Evolutionary conservation across 2,329 filamentous ascomycete species (phyloP).

Genomic region (Coleophoma cylindrospora): DNA sequence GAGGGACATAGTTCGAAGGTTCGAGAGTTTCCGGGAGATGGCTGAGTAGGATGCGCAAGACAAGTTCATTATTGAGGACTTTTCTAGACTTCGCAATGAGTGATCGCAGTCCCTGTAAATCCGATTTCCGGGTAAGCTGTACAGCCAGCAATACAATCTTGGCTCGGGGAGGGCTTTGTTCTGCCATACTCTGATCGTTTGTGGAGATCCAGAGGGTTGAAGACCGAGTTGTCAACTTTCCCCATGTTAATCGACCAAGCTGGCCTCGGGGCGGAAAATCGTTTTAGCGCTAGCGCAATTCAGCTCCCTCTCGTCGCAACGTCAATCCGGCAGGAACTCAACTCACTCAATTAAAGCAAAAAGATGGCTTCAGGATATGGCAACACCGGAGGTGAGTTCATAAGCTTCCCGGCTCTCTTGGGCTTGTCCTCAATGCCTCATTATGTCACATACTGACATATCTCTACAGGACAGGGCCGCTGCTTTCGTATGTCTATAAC

Average conservation of each 20-base stretch:
- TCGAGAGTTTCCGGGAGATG: constrained; percentile 69
- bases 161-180: constrained; percentile 49
- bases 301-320: constrained; percentile 8
- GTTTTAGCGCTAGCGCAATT: background rate
- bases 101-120: constrained; percentile 56
- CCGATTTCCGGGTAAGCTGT: constrained; percentile 60
- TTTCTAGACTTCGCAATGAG: constrained; percentile 52
- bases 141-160: constrained; percentile 71
- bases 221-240: constrained; percentile 1
- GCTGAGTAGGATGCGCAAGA: constrained; percentile 70
- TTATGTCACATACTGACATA: too few relatives aligned
- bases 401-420: background rate
- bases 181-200: constrained; percentile 21
- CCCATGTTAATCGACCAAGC: background rate
- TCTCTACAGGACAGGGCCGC: background rate
- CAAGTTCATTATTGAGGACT: constrained; percentile 56
- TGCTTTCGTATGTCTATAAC: background rate
- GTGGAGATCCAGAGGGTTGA: background rate
- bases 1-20: constrained; percentile 55
- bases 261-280: background rate
- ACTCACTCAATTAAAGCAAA: constrained; percentile 15
- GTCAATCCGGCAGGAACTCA: constrained; percentile 15
- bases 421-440: too few relatives aligned
- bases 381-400: constrained; percentile 67
- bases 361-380: constrained; percentile 79